These are phyloP conservation scores for Caryopteris hybrid DNA, from an alignment of 305 asterid genomes.

Conservation along the genomic window DNA sequence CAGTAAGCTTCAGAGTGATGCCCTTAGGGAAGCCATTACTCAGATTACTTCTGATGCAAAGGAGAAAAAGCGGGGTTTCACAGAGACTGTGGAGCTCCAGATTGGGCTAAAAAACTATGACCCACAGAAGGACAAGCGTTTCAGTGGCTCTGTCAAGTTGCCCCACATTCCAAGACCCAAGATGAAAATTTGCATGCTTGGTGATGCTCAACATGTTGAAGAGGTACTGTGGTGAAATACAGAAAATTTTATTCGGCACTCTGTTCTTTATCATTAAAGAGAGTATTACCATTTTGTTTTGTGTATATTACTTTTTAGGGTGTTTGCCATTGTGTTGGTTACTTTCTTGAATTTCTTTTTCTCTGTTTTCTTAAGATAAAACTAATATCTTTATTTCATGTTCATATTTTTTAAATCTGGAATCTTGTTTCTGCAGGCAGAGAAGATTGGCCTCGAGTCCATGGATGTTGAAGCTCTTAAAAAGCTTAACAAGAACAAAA, in stretches of 20 bases:
- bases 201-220: constrained; percentile 76
- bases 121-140: constrained; percentile 79
- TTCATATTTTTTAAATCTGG: neutral
- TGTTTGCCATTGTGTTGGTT: neutral
- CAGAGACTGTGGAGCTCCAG: constrained; percentile 68
- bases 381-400: no score
- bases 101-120: constrained; percentile 76
- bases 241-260: neutral
- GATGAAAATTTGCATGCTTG: constrained; percentile 78
- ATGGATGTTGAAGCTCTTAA: constrained; percentile 76
- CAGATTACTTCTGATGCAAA: constrained; percentile 28
- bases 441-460: constrained; percentile 60
- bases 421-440: constrained; percentile 36
- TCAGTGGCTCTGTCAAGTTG: constrained; percentile 68
- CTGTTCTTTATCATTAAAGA: neutral
- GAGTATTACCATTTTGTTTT: neutral
- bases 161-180: constrained; percentile 74
- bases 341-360: no score
- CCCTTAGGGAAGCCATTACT: constrained; percentile 56
- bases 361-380: no score
- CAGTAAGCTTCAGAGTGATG: constrained; percentile 81
- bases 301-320: neutral
- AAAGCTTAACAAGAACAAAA: constrained; percentile 71
- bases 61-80: constrained; percentile 60
- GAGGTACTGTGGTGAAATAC: constrained; percentile 35